These are phyloP conservation scores for Ascocoryne sarcoides DNA, from an alignment of 2,329 filamentous ascomycete genomes.

Conservation along the genomic window DNA sequence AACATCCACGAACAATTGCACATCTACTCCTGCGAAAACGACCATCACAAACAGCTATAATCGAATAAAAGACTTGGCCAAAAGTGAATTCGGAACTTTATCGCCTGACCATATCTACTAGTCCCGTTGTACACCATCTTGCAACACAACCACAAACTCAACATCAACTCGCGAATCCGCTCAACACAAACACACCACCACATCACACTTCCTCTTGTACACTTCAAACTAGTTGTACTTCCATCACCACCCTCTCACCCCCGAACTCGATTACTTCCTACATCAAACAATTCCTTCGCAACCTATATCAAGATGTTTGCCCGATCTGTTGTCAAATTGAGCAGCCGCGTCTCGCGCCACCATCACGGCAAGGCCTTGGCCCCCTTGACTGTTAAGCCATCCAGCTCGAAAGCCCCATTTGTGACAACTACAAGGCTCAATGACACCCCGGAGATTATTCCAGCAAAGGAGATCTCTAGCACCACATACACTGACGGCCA, in stretches of 20 bases:
- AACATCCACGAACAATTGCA: neutral
- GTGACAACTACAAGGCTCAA: constrained; percentile 12
- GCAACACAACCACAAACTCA: neutral
- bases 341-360: neutral
- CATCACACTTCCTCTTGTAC: neutral
- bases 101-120: too few species aligned
- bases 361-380: constrained; percentile 2
- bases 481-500: constrained; percentile 18
- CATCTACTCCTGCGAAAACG: neutral
- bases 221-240: neutral
- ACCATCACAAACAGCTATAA: too few species aligned
- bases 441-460: constrained; percentile 21
- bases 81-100: too few species aligned
- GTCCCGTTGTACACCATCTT: neutral
- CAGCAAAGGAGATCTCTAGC: constrained; percentile 23
- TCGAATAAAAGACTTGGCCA: too few species aligned
- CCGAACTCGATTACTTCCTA: too few species aligned
- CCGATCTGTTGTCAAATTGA: constrained; percentile 14
- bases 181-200: too few species aligned
- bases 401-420: constrained; percentile 14
- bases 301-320: constrained; percentile 17
- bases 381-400: constrained; percentile 4
- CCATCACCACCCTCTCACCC: too few species aligned
- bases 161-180: neutral
- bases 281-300: too few species aligned